These are phyloP conservation scores for Musa acuminata DNA, from an alignment of 176 grass and related monocot species.

Conservation along the genomic window DNA sequence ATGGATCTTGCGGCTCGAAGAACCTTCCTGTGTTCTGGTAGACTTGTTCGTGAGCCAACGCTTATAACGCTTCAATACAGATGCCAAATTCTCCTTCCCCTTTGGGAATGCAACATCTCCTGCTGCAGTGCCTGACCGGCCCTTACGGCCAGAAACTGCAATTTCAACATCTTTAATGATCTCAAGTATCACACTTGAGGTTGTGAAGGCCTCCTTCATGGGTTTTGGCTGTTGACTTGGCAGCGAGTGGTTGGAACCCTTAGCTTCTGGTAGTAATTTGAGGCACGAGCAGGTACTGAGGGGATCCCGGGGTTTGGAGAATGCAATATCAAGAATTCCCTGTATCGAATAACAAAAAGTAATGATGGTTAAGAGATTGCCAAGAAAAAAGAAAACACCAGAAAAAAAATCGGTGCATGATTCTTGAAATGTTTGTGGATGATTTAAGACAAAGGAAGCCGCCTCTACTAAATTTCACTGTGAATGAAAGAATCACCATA, in stretches of 20 bases:
- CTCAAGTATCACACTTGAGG: constrained; percentile 47
- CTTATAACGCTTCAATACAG: constrained; percentile 94
- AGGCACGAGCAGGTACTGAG: constrained; percentile 1
- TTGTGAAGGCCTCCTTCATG: constrained; percentile 52
- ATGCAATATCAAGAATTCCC: constrained; percentile 22
- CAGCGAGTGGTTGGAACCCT: constrained; percentile 20
- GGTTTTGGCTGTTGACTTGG: constrained; percentile 13
- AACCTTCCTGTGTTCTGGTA: not conserved
- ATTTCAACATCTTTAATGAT: constrained; percentile 81
- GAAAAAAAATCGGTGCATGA: no score
- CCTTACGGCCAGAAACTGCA: constrained; percentile 71
- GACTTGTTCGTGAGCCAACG: constrained; percentile 62
- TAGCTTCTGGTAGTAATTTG: not conserved
- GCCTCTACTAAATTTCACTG: no score
- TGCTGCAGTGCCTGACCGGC: constrained; percentile 75
- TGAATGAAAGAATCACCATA: no score
- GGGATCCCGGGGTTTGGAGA: constrained; percentile 5
- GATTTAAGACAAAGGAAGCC: no score
- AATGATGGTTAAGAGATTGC: not conserved
- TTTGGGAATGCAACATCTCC: constrained; percentile 94
- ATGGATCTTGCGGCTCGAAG: constrained; percentile 1
- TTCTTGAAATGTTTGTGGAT: no score
- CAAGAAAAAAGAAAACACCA: no score
- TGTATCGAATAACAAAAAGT: not conserved
- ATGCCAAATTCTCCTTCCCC: constrained; percentile 98